Base-by-base conservation (phyloP, 306 rosid species). In the Psophocarpus tetragonolobus region DNA sequence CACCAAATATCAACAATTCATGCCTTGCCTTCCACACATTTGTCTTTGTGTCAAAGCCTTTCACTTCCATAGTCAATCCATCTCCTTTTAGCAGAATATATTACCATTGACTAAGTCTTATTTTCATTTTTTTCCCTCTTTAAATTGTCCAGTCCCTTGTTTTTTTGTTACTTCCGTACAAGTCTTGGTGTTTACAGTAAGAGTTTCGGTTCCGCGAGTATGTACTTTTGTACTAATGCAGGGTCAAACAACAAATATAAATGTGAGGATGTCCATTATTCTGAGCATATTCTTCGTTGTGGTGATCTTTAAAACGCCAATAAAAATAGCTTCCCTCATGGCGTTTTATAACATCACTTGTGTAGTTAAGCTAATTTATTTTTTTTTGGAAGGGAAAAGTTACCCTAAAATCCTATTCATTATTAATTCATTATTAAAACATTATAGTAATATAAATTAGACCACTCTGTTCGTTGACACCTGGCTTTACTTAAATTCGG, bases 391-490 rank as follows among this genome's bases (percentile, higher is more conserved):
- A n/a, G n/a, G n/a, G n/a, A n/a, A 32, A 70, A 13, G 65, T 8
- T n/a, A n/a, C n/a, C n/a, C n/a, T n/a, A n/a, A n/a, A n/a, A n/a
- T n/a, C n/a, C n/a, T n/a, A n/a, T n/a, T n/a, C n/a, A n/a, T n/a
- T n/a, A n/a, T 20, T 17, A 4, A 9, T 14, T 39, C 12, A 58
- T 9, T 20, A 18, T 14, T 9, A n/a, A 14, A 64, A 41, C 45
- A 42, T 48, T 13, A 17, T 26, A 24, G n/a, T n/a, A n/a, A n/a
- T n/a, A 27, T 36, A 73, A 42, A 12, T 33, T 26, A 71, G 36
- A 47, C 32, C 38, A 67, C 26, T 29, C 0, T 5, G 29, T 67
- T 60, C 3, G 69, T 73, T 83, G 62, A 68, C 69, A 50, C 57
- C 60, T n/a, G 24, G 72, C 51, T 14, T 24, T 38, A 14, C 9